A percentile compares a stretch with the other conserved stretches of the same genome.
These are phyloP conservation scores for Coprinopsis cinerea DNA, from an alignment of 768 basidiomycete species.

Conservation along the genomic window DNA sequence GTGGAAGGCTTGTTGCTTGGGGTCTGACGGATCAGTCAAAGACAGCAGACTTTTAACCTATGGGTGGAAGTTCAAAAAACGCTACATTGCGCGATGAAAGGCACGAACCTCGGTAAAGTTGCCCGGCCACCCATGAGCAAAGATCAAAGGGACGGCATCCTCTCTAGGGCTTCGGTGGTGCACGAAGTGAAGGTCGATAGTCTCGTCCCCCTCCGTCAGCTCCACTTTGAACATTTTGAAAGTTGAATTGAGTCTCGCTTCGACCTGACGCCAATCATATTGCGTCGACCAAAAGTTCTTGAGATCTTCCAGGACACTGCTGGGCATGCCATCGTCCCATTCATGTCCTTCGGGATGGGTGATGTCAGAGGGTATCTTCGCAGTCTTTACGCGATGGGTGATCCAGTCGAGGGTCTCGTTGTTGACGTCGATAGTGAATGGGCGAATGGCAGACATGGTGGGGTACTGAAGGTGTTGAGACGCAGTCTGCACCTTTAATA, in stretches of 20 bases:
- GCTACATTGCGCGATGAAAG: background rate
- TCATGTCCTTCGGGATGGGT: conserved; percentile 34
- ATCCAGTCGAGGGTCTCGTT: conserved; percentile 34
- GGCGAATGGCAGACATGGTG: conserved; percentile 5
- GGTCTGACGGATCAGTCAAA: conserved; percentile 23
- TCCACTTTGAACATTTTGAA: conserved; percentile 48
- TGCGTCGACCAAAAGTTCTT: conserved; percentile 38
- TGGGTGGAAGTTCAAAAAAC: background rate
- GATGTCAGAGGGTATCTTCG: conserved; percentile 39
- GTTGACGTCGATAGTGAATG: conserved; percentile 37
- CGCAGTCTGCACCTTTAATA: too few relatives aligned
- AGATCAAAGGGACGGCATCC: conserved; percentile 47
- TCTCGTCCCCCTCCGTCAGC: conserved; percentile 37
- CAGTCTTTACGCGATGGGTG: conserved; percentile 34
- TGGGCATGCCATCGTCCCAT: conserved; percentile 46
- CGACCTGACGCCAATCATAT: conserved; percentile 46
- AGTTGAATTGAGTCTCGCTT: conserved; percentile 40
- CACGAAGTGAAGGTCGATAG: conserved; percentile 47
- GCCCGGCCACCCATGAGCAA: conserved; percentile 49
- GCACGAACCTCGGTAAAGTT: conserved; percentile 28
- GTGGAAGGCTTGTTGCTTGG: conserved; percentile 27
- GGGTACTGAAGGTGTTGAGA: too few relatives aligned
- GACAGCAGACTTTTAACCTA: conserved; percentile 25
- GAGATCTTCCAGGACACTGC: conserved; percentile 34
- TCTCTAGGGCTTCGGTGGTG: conserved; percentile 36